phyloP scores from a whole-genome alignment of 805 yeast species.

The Naumovozyma dairenensis region DNA sequence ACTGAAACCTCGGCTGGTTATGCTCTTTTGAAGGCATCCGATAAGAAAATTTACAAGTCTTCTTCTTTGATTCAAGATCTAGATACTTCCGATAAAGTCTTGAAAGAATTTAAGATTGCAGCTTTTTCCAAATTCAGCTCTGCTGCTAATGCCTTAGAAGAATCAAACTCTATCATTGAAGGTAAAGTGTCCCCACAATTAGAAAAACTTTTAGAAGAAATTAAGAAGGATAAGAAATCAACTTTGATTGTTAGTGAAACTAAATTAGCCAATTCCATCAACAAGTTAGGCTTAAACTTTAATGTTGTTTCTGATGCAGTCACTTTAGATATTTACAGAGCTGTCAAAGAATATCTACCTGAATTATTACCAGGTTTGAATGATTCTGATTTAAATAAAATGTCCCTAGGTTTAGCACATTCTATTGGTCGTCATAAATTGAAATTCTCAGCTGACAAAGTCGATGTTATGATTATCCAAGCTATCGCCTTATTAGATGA shows the following conservation, averaged over 20 bases:
- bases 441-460: slow-evolving; percentile 96
- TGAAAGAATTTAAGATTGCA: slow-evolving; percentile 84
- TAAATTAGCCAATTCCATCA: slow-evolving; percentile 91
- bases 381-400: slow-evolving; percentile 75
- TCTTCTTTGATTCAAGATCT: slow-evolving; percentile 64
- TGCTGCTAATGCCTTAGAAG: slow-evolving; percentile 94
- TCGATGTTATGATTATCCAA: slow-evolving; percentile 97
- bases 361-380: slow-evolving; percentile 88
- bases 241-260: slow-evolving; percentile 89
- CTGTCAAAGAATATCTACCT: slow-evolving; percentile 88
- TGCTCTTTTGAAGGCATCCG: slow-evolving; percentile 94
- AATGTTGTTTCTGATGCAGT: slow-evolving; percentile 91
- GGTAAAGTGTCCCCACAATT: slow-evolving; percentile 87
- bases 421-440: slow-evolving; percentile 97
- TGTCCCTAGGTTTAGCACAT: slow-evolving; percentile 98
- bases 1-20: slow-evolving; percentile 99
- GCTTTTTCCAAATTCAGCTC: slow-evolving; percentile 91
- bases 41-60: slow-evolving; percentile 91
- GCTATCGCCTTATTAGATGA: slow-evolving; percentile 96
- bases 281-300: slow-evolving; percentile 82
- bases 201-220: slow-evolving; percentile 62
- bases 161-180: slow-evolving; percentile 83
- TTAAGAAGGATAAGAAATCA: slow-evolving; percentile 72
- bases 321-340: slow-evolving; percentile 88
- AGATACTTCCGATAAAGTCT: slow-evolving; percentile 73